Conservation (phyloP, 345 rosid species). For the Adansonia digitata region DNA sequence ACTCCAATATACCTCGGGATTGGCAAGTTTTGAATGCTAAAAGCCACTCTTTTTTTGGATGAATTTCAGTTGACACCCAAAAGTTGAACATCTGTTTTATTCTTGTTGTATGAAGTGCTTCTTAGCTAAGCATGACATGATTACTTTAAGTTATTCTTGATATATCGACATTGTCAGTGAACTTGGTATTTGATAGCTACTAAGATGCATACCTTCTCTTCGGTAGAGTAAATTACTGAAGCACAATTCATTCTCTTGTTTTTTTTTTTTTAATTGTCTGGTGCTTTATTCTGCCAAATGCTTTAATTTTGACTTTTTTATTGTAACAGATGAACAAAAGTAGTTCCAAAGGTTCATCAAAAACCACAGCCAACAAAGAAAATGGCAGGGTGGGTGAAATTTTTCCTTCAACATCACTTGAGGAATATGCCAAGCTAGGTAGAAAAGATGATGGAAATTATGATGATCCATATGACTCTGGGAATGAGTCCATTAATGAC, state of each 20-base stretch:
- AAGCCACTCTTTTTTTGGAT: not conserved
- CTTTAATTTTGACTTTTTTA: not conserved
- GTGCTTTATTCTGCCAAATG: not conserved
- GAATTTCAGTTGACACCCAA: not conserved
- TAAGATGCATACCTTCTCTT: not conserved
- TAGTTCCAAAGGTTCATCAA: constrained; percentile 38
- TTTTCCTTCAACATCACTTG: constrained; percentile 55
- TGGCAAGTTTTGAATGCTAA: not conserved
- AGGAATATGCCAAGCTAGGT: constrained; percentile 43
- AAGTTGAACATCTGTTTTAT: not conserved
- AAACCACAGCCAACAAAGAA: constrained; percentile 34
- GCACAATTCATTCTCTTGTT: not conserved
- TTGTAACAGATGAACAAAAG: constrained; percentile 64
- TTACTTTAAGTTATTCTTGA: not conserved
- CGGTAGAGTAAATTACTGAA: not conserved
- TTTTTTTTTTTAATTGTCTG: not conserved
- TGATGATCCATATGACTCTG: constrained; percentile 18
- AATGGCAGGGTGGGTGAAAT: constrained; percentile 54
- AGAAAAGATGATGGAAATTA: constrained; percentile 23
- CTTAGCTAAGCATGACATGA: not conserved
- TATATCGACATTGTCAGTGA: not conserved
- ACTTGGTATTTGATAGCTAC: not conserved
- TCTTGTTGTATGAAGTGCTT: not conserved
- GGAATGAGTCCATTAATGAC: constrained; percentile 10
- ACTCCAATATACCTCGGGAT: not conserved